Base-by-base conservation (phyloP, 768 basidiomycete species). In the Hortiboletus campestris region DNA sequence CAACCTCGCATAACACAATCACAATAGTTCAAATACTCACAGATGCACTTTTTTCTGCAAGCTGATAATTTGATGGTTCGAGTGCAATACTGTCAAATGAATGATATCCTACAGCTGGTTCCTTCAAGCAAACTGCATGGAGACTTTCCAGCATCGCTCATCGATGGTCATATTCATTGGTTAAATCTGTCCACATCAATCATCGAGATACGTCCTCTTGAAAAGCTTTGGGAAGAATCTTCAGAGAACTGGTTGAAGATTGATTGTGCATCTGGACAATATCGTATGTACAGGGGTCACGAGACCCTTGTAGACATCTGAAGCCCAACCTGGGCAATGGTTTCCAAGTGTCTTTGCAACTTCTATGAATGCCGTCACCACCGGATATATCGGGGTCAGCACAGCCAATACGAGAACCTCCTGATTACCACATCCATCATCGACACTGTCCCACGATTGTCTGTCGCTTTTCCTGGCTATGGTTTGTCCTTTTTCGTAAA, bases 401-500 rank as follows among this genome's bases (percentile, higher is more conserved):
- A n/a, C n/a, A n/a, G n/a, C n/a, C n/a, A n/a, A n/a, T n/a, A n/a
- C 14, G 14, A 17, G 25, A 47, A 54, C 19, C 47, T 71, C 8
- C 9, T 63, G 22, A 46, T 72, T 38, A 63, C 63, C 0, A 31
- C 9, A 29, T 22, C 36, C 7, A 1, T 38, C 10, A n/a, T 19
- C 2, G 8, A 42, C 17, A 11, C 35, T 32, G 16, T n/a, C 45
- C 25, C 10, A 17, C 48, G 17, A 28, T 45, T n/a, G 2, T 60
- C 49, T 8, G 57, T 76, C 35, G 51, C 66, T 1, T 60, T 80
- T 9, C 76, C 75, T 35, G 67, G 70, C 2, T 72, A 71, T 38
- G 56, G 67, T 4, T 56, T 80, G 16, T 62, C 69, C 3, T 80
- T 80, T 47, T 69, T 72, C 43, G 38, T 76, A 20, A 69, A 71